A percentile compares a stretch with the other conserved stretches of the same genome.
phyloP scores from a whole-genome alignment of 306 rosid genomes.

The Lathyrus tuberosus region DNA sequence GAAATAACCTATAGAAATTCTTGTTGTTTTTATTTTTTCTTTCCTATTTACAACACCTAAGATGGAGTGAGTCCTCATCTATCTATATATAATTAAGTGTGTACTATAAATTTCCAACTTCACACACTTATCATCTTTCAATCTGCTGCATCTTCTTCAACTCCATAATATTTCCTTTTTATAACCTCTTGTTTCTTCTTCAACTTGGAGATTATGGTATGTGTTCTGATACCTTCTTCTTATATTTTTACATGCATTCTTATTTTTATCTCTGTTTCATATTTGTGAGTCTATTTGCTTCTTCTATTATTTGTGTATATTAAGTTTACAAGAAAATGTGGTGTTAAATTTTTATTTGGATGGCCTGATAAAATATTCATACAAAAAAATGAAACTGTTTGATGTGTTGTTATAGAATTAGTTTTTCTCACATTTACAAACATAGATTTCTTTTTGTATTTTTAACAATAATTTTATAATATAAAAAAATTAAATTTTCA shows the following conservation, averaged over 20 bases:
- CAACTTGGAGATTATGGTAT: constrained; percentile 12
- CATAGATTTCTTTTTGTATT: too few relatives aligned
- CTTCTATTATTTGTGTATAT: too few relatives aligned
- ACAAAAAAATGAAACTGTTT: too few relatives aligned
- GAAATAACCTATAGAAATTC: too few relatives aligned
- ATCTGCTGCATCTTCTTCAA: not conserved
- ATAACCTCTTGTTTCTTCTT: not conserved
- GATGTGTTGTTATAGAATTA: too few relatives aligned
- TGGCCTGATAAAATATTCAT: too few relatives aligned
- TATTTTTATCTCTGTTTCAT: not conserved
- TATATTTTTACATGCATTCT: not conserved
- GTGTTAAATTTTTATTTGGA: too few relatives aligned
- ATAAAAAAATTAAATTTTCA: too few relatives aligned
- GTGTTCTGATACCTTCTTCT: not conserved
- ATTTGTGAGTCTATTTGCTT: not conserved
- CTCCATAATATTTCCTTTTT: not conserved
- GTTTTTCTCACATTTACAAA: too few relatives aligned
- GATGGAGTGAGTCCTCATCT: not conserved
- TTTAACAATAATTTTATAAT: too few relatives aligned
- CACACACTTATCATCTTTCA: constrained; percentile 1
- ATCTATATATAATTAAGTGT: not conserved
- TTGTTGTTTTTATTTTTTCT: not conserved
- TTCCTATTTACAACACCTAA: constrained; percentile 1
- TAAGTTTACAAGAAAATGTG: not conserved
- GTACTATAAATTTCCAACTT: not conserved